Evolutionary conservation across 1,284 basidiomycete genomes (phyloP).

Genomic region (Cystobasidium slooffiae): DNA sequence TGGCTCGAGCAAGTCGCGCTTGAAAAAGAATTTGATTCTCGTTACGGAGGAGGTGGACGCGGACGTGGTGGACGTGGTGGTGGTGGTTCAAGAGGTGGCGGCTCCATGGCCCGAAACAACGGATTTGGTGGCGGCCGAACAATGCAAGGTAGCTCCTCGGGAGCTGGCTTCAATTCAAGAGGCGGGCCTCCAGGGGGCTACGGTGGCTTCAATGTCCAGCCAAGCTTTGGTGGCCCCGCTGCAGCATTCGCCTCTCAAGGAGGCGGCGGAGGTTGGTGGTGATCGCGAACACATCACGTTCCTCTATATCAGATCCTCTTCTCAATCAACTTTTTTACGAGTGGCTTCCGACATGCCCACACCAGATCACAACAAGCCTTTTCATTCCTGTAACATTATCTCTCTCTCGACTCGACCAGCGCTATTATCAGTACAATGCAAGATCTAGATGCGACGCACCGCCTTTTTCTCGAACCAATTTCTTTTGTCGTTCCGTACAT

Average conservation of each 20-base stretch:
- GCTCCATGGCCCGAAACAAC: slow-evolving; percentile 27
- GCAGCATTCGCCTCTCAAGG: neutral
- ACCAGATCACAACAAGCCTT: neutral
- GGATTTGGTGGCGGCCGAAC: slow-evolving; percentile 37
- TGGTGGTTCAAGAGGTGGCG: slow-evolving; percentile 57
- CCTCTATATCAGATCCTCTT: neutral
- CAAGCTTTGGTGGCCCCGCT: neutral
- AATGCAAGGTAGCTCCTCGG: slow-evolving; percentile 29
- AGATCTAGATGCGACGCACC: slow-evolving; percentile 20
- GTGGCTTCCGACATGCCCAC: neutral
- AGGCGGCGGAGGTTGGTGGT: slow-evolving; percentile 10
- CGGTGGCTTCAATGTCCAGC: slow-evolving; percentile 37
- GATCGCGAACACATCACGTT: neutral
- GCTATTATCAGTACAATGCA: slow-evolving; percentile 13
- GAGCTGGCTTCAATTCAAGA: slow-evolving; percentile 18
- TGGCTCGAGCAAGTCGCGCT: slow-evolving; percentile 89
- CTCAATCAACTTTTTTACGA: neutral
- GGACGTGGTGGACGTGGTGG: slow-evolving; percentile 62
- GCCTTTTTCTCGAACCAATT: neutral
- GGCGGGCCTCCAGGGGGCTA: slow-evolving; percentile 32
- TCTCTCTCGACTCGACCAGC: neutral
- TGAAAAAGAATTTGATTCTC: slow-evolving; percentile 68
- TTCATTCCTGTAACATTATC: neutral
- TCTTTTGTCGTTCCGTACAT: slow-evolving; percentile 6
- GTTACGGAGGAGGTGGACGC: slow-evolving; percentile 65